Conservation (phyloP, 805 yeast species). For the Metschnikowia lachancei region DNA sequence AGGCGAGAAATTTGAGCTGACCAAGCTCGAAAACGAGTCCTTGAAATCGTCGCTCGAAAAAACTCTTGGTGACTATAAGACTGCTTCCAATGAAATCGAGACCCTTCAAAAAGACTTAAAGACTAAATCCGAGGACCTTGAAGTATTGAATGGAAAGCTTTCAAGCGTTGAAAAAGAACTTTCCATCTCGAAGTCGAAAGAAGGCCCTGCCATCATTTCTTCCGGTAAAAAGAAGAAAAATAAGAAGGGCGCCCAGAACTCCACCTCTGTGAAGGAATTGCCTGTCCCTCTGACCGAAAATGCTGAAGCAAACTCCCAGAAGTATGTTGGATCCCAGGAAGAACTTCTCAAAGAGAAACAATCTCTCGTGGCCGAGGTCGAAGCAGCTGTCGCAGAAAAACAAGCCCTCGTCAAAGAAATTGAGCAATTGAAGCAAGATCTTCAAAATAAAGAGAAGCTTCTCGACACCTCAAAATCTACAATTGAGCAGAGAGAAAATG, state of each 20-base stretch:
- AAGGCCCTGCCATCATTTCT: too few relatives aligned
- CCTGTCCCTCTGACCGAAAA: background rate
- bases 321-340: too few relatives aligned
- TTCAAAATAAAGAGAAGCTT: constrained; percentile 2
- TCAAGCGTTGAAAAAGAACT: background rate
- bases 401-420: constrained; percentile 1
- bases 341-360: constrained; percentile 1
- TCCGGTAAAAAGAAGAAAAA: constrained; percentile 1
- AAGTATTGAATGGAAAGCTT: background rate
- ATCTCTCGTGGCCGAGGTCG: background rate
- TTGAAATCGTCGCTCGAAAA: background rate
- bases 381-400: background rate
- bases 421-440: constrained; percentile 10
- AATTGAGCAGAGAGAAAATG: constrained; percentile 19
- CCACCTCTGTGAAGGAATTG: background rate
- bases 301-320: too few relatives aligned
- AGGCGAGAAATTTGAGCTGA: background rate
- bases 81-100: background rate
- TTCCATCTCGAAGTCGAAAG: background rate
- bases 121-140: constrained; percentile 2
- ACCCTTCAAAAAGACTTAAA: constrained; percentile 1
- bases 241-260: background rate
- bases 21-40: background rate
- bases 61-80: background rate
- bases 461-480: background rate